Base-by-base conservation (phyloP, 345 rosid species). In the Aquilaria yunnanensis region DNA sequence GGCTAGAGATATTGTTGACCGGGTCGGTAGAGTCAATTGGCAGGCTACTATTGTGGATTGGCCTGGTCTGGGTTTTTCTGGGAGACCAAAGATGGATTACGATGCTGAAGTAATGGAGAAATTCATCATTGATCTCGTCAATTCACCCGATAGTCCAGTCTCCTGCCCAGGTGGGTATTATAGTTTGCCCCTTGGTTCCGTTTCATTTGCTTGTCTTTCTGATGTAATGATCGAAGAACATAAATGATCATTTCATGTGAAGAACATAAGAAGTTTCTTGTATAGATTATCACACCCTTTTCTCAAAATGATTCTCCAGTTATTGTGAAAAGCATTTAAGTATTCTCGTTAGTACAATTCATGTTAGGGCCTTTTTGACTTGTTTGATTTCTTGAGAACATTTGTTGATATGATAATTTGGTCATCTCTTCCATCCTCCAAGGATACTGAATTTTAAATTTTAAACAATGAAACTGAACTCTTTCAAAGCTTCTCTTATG, bases 61-160 rank as follows among this genome's bases (percentile, higher is more conserved):
- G 98, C 98, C 96, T 23, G 98, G 96, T 64, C 80, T 92, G 78
- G 97, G 96, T 59, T 89, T 73, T 71, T 89, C 98, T 43, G 90
- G 80, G 61, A 74, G 83, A 68, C 86, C 83, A 6, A 92, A 87
- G 77, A 81, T 89, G 81, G 92, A 92, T 68, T 92, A 89, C 65
- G 83, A 77, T 62, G 87, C 88, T 46, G 90, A 85, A 78, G 73
- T 87, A 37, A 87, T 92, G 96, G 96, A 89, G 89, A 81, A 79
- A 63, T 92, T 92, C 64, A 66, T 89, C 14, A 89, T 86, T 13
- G 96, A 92, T 74, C 85, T 92, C 72, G 70, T 85, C 58, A 92
- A 81, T 66, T 71, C 88, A 29, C 83, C 86, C 2, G 86, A 84
- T 74, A 73, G 96, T 76, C 97, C 96, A 45, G 47, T 89, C 59